Evolutionary conservation across 768 basidiomycete species (phyloP).

Genomic region (Tylopilus intermedius): DNA sequence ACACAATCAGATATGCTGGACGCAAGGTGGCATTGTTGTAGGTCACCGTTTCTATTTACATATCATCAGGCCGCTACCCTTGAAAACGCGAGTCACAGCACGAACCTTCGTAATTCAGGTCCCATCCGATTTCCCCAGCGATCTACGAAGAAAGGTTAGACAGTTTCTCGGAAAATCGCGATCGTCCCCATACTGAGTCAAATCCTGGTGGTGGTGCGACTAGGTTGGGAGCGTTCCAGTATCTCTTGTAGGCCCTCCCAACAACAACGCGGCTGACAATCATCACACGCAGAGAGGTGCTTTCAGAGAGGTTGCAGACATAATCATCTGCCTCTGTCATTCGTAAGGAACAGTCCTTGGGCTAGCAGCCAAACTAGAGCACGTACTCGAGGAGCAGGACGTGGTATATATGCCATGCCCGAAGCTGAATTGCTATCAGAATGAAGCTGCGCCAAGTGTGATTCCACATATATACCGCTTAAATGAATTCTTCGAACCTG

Average conservation of each 20-base stretch:
- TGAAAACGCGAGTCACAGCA: background rate
- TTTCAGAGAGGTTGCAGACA: conserved; percentile 37
- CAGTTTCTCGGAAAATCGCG: conserved; percentile 3
- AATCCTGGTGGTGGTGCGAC: conserved; percentile 51
- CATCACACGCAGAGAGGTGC: conserved; percentile 44
- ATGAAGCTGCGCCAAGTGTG: background rate
- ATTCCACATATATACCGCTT: conserved; percentile 33
- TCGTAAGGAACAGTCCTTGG: background rate
- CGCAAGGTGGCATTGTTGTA: conserved; percentile 64
- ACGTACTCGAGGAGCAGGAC: conserved; percentile 59
- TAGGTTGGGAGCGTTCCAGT: conserved; percentile 44
- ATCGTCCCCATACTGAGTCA: conserved; percentile 46
- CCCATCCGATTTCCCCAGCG: conserved; percentile 56
- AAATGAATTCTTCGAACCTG: conserved; percentile 54
- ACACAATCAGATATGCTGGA: conserved; percentile 63
- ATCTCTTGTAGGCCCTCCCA: conserved; percentile 50
- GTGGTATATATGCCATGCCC: conserved; percentile 69
- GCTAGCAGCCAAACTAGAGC: background rate
- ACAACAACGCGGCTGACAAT: conserved; percentile 61
- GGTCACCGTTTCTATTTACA: conserved; percentile 52
- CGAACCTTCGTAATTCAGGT: conserved; percentile 55
- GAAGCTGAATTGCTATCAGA: conserved; percentile 39
- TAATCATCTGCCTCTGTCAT: conserved; percentile 65
- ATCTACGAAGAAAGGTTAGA: conserved; percentile 35
- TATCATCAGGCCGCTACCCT: background rate